A percentile compares a stretch with the other conserved stretches of the same genome.
Evolutionary conservation across 148 eudicot genomes (phyloP).

Genomic region (Polygonum maritimum): DNA sequence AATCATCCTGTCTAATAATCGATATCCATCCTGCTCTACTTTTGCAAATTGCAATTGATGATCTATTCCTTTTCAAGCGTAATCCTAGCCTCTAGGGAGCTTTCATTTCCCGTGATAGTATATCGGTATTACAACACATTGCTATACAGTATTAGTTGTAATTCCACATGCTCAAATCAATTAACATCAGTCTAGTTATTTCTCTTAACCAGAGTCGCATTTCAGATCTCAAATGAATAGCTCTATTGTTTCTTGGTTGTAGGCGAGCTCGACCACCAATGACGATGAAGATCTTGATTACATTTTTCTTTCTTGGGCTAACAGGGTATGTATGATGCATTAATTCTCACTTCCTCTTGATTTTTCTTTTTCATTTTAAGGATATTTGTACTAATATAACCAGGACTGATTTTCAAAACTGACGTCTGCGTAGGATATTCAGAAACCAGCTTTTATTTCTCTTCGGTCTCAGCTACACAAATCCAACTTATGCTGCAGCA

Average conservation of each 20-base stretch:
- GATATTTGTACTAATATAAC: neutral
- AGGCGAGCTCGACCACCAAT: slow-evolving; percentile 74
- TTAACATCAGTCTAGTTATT: neutral
- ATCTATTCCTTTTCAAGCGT: neutral
- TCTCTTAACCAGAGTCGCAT: neutral
- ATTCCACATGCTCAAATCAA: neutral
- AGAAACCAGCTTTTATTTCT: slow-evolving; percentile 95
- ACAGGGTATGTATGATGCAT: slow-evolving; percentile 72
- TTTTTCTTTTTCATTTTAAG: neutral
- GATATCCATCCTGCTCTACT: neutral
- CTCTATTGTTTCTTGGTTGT: slow-evolving; percentile 22
- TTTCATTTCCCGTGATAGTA: too few species aligned
- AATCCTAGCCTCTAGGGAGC: neutral
- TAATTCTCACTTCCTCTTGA: neutral
- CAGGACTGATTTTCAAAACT: neutral
- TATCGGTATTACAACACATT: too few species aligned
- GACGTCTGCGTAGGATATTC: slow-evolving; percentile 50
- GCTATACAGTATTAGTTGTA: neutral
- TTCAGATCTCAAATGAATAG: neutral
- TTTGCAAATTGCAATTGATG: neutral
- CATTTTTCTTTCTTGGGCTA: slow-evolving; percentile 79
- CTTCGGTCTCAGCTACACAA: slow-evolving; percentile 91
- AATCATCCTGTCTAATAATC: neutral
- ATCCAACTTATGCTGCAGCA: slow-evolving; percentile 97
- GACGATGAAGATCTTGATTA: slow-evolving; percentile 41